phyloP scores from a whole-genome alignment of 1,284 basidiomycete species.

The Ustilago tritici region DNA sequence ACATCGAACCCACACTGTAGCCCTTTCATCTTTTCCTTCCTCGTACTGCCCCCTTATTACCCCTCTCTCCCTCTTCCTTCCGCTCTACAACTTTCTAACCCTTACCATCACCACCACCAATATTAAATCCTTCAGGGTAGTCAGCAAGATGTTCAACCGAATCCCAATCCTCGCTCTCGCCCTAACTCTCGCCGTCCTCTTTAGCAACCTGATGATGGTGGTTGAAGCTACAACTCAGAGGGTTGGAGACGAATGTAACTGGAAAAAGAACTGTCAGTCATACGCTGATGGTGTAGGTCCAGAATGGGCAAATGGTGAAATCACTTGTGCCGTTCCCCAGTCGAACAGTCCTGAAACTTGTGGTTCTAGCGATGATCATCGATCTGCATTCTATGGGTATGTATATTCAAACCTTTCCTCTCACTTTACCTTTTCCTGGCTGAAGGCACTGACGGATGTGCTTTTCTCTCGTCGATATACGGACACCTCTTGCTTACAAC shows the following conservation, averaged over 20 bases:
- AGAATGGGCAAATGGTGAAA: slow-evolving; percentile 10
- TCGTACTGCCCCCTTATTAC: background rate
- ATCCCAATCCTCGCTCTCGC: background rate
- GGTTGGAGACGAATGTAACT: slow-evolving; percentile 33
- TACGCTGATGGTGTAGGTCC: slow-evolving; percentile 19
- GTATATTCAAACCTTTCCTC: background rate
- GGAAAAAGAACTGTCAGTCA: slow-evolving; percentile 22
- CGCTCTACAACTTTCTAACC: background rate
- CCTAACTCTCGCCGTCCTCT: background rate
- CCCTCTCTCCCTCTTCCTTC: background rate
- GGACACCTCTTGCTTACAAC: too few relatives aligned
- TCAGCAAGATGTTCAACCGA: background rate
- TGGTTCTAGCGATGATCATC: background rate
- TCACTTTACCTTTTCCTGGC: too few relatives aligned
- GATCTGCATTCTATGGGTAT: slow-evolving; percentile 32
- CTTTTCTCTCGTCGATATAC: too few relatives aligned
- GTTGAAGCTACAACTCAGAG: slow-evolving; percentile 15
- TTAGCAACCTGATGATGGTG: background rate
- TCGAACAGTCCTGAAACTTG: slow-evolving; percentile 22
- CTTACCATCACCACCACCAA: too few relatives aligned
- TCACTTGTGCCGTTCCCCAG: slow-evolving; percentile 36
- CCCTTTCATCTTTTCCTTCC: background rate
- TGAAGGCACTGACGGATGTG: too few relatives aligned
- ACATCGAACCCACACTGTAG: background rate
- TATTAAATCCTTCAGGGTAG: too few relatives aligned